A percentile compares a stretch with the other conserved stretches of the same genome.
Conservation (phyloP, 768 basidiomycete genomes). For the Mycena belliarum region DNA sequence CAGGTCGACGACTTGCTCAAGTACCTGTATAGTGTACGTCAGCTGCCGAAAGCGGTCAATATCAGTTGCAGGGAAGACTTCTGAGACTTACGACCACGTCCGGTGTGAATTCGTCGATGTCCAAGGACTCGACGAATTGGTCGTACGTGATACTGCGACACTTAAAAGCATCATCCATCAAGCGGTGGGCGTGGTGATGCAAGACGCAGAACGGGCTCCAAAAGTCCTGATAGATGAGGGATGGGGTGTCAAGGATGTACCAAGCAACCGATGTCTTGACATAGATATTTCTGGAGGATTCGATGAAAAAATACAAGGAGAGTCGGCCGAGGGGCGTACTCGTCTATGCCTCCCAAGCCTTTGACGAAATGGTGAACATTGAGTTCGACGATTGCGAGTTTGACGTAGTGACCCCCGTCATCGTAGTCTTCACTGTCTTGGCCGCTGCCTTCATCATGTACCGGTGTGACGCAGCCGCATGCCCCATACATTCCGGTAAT, state of each 20-base stretch:
- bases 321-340: conserved; percentile 35
- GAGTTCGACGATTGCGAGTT: conserved; percentile 45
- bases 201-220: conserved; percentile 50
- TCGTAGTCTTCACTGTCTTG: conserved; percentile 12
- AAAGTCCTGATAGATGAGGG: conserved; percentile 43
- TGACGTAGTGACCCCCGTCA: conserved; percentile 26
- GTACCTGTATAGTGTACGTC: not conserved
- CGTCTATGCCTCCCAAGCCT: conserved; percentile 36
- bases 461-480: conserved; percentile 41
- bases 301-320: not conserved
- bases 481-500: conserved; percentile 33
- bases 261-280: conserved; percentile 63
- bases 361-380: conserved; percentile 43
- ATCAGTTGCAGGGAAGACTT: not conserved
- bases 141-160: conserved; percentile 38
- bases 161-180: conserved; percentile 39
- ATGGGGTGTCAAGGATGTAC: conserved; percentile 65
- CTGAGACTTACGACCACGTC: conserved; percentile 46
- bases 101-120: conserved; percentile 34
- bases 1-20: not conserved
- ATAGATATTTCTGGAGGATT: conserved; percentile 56
- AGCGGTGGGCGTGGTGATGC: conserved; percentile 52
- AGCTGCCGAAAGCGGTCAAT: conserved; percentile 8
- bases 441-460: conserved; percentile 20
- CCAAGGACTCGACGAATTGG: conserved; percentile 39